Evolutionary conservation across 2,329 filamentous ascomycete species (phyloP).

Genomic region (Xenosphaeropsis pyriputrescens): DNA sequence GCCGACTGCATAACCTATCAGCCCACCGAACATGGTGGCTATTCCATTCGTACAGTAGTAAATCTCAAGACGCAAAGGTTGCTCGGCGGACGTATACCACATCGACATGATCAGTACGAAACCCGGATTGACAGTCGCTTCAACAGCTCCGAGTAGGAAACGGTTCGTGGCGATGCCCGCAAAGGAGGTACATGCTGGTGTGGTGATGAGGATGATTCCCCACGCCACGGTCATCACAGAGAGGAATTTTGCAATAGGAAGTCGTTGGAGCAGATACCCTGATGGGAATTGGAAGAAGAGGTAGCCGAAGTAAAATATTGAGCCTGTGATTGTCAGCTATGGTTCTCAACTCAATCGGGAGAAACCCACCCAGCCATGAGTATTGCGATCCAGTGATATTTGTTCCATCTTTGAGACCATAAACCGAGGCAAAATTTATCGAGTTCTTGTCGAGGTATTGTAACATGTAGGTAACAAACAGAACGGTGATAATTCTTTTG

Average conservation of each 20-base stretch:
- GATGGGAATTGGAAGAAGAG: constrained; percentile 29
- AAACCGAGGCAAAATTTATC: constrained; percentile 25
- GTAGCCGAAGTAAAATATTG: constrained; percentile 36
- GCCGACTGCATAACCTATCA: constrained; percentile 29
- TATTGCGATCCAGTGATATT: constrained; percentile 25
- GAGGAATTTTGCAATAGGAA: constrained; percentile 33
- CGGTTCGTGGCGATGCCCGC: constrained; percentile 45
- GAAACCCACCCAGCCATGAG: constrained; percentile 23
- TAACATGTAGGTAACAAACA: constrained; percentile 38
- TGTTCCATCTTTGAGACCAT: constrained; percentile 25
- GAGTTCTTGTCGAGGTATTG: constrained; percentile 2
- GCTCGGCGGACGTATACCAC: constrained; percentile 27
- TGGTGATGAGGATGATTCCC: constrained; percentile 31
- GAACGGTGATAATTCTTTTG: constrained; percentile 33
- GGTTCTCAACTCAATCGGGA: not conserved
- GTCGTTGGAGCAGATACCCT: constrained; percentile 28
- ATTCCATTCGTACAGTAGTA: constrained; percentile 44
- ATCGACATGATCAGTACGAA: constrained; percentile 38
- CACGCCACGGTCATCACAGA: constrained; percentile 27
- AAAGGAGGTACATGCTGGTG: constrained; percentile 38
- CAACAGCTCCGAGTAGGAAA: constrained; percentile 50
- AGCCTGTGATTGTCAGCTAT: constrained; percentile 13
- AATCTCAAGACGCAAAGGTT: constrained; percentile 33
- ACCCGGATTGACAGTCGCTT: constrained; percentile 39
- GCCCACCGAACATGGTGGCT: constrained; percentile 44